These are phyloP conservation scores for Erysimum cheiranthoides DNA, from an alignment of 345 rosid species.

Conservation along the genomic window DNA sequence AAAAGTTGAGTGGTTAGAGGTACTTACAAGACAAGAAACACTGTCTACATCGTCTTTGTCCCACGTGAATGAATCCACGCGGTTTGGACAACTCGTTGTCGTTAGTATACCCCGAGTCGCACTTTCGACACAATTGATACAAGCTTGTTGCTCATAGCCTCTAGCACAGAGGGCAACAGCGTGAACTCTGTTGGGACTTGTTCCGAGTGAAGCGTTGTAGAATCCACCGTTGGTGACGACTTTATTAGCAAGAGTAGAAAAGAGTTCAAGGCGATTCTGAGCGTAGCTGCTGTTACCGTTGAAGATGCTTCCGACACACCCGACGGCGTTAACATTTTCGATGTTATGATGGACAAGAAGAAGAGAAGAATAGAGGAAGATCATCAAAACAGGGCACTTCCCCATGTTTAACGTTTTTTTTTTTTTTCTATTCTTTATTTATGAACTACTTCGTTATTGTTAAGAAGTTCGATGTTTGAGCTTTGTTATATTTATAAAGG, in stretches of 20 bases:
- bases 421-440: no score
- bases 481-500: not conserved
- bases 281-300: not conserved
- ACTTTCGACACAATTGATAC: slow-evolving; percentile 34
- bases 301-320: slow-evolving; percentile 21
- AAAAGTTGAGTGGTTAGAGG: slow-evolving; percentile 37
- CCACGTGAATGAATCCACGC: slow-evolving; percentile 42
- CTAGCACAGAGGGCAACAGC: slow-evolving; percentile 44
- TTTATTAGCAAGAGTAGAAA: slow-evolving; percentile 40
- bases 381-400: slow-evolving; percentile 1
- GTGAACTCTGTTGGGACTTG: slow-evolving; percentile 33
- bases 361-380: slow-evolving; percentile 26
- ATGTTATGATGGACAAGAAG: slow-evolving; percentile 13
- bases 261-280: slow-evolving; percentile 24
- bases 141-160: slow-evolving; percentile 37
- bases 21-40: slow-evolving; percentile 44
- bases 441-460: not conserved
- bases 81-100: slow-evolving; percentile 35
- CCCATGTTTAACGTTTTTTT: not conserved
- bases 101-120: not conserved
- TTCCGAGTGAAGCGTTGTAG: slow-evolving; percentile 38
- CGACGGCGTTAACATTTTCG: not conserved
- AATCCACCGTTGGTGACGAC: slow-evolving; percentile 34
- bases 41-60: not conserved
- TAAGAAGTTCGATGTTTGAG: not conserved